phyloP scores from a whole-genome alignment of 495 filamentous ascomycete genomes.

The Aspergillus ostianus region DNA sequence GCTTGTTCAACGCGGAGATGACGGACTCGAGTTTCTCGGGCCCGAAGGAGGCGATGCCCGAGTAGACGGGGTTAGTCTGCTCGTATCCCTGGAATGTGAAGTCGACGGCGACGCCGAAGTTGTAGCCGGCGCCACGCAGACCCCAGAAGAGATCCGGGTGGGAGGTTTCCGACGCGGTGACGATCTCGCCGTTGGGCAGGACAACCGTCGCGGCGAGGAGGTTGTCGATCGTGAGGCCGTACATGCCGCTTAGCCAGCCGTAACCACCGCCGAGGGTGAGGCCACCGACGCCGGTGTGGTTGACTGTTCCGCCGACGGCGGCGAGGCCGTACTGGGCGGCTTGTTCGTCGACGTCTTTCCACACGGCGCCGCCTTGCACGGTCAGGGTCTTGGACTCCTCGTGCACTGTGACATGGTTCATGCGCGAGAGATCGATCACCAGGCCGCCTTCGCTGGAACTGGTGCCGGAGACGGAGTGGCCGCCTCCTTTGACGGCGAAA shows the following conservation, averaged over 20 bases:
- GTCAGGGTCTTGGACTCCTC: slow-evolving; percentile 39
- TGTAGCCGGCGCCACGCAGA: slow-evolving; percentile 46
- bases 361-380: slow-evolving; percentile 53
- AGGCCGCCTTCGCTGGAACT: slow-evolving; percentile 48
- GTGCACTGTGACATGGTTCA: slow-evolving; percentile 51
- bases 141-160: slow-evolving; percentile 49
- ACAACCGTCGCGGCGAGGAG: slow-evolving; percentile 49
- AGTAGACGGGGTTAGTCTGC: slow-evolving; percentile 43
- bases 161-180: slow-evolving; percentile 36
- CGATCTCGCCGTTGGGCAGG: slow-evolving; percentile 46
- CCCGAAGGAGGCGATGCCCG: slow-evolving; percentile 45
- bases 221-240: slow-evolving; percentile 55
- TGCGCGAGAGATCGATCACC: slow-evolving; percentile 53
- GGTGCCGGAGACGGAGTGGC: slow-evolving; percentile 51
- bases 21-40: slow-evolving; percentile 39
- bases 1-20: slow-evolving; percentile 39
- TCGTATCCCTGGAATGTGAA: slow-evolving; percentile 48
- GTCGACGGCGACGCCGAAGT: slow-evolving; percentile 46
- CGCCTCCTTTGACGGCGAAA: slow-evolving; percentile 53
- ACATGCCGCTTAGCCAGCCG: slow-evolving; percentile 47
- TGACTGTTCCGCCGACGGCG: slow-evolving; percentile 59
- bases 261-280: slow-evolving; percentile 58
- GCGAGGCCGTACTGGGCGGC: slow-evolving; percentile 49
- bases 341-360: slow-evolving; percentile 55
- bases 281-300: slow-evolving; percentile 59